Base-by-base conservation (phyloP, 805 yeast genomes). In the Phaffomyces antillensis region DNA sequence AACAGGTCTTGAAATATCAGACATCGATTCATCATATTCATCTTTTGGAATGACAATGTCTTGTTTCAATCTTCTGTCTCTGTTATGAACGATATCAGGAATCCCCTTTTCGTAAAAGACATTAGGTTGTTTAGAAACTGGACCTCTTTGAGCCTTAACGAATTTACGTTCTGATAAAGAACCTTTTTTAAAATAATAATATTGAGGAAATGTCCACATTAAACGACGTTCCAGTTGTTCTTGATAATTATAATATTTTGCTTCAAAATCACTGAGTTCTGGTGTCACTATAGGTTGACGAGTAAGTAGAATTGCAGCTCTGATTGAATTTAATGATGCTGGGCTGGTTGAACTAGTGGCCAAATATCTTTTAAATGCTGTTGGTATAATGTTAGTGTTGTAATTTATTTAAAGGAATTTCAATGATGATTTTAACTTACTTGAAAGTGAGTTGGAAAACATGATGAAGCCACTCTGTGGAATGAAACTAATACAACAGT, bases 181-280 rank as follows among this genome's bases (percentile, higher is more conserved):
- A 50, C 98, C 98, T 56, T 77, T 82, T 60, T 84, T 86, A 70
- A 82, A 93, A 68, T 90, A 93, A 61, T 80, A 90, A 77, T 88
- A 88, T 55, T 83, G 81, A 6, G 99, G 98, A 65, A 93, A 93
- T 0, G 98, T 89, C 96, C 96, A 89, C 96, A 90, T 89, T 53
- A 93, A 72, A 56, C 98, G 76, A 59, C 81, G 81, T 71, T 89
- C 90, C 44, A 93, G 72, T 62, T 86, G 95, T 42, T 79, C 77
- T 64, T 90, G 96, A 63, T 93, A 93, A 43, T 79, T 70, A 61
- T 84, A 86, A 64, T 83, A 93, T 42, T 80, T 79, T 48, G 70
- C 59, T 55, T 88, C 96, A 54, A 91, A 83, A 45, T 71, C 76
- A 10, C 83, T 71, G 43, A 81, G 67, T 48, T 86, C 91, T 11